These are phyloP conservation scores for Xylaria curta DNA, from an alignment of 495 filamentous ascomycete genomes.

Conservation along the genomic window DNA sequence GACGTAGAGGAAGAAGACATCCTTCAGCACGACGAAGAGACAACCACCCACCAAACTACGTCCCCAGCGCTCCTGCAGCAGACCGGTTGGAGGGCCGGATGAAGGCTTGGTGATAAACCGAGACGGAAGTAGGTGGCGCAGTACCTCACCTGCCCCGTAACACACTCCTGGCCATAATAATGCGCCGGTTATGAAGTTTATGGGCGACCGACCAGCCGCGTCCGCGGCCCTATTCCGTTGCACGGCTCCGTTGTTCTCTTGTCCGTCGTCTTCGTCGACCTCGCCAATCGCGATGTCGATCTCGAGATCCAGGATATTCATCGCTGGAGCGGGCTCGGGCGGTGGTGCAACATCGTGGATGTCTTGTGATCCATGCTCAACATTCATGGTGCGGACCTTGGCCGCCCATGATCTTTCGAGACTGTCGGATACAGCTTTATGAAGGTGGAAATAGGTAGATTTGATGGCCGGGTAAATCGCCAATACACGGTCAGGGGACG, in stretches of 20 bases:
- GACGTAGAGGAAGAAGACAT: constrained; percentile 75
- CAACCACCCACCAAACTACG: constrained; percentile 81
- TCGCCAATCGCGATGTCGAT: constrained; percentile 35
- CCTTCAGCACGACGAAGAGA: constrained; percentile 77
- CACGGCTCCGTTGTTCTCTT: constrained; percentile 25
- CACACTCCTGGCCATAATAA: constrained; percentile 51
- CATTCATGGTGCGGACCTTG: constrained; percentile 46
- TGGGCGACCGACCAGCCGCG: constrained; percentile 15
- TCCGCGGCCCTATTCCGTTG: constrained; percentile 28
- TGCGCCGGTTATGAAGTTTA: constrained; percentile 48
- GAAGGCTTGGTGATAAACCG: constrained; percentile 63
- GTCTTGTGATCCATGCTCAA: constrained; percentile 22
- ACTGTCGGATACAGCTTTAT: constrained; percentile 66
- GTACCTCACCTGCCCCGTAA: constrained; percentile 67
- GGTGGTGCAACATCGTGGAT: constrained; percentile 39
- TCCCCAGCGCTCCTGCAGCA: constrained; percentile 79
- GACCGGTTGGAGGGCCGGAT: constrained; percentile 53
- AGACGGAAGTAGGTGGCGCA: constrained; percentile 66
- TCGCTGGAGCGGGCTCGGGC: constrained; percentile 41
- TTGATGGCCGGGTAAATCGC: constrained; percentile 71
- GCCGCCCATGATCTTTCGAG: constrained; percentile 66
- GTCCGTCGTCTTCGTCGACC: constrained; percentile 19
- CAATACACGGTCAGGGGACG: constrained; percentile 73
- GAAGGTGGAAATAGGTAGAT: constrained; percentile 68
- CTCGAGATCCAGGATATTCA: constrained; percentile 36